Percentiles rank a stretch among this genome's conserved stretches.
phyloP scores from a whole-genome alignment of 441 rosid species.

The Corymbia calophylla region DNA sequence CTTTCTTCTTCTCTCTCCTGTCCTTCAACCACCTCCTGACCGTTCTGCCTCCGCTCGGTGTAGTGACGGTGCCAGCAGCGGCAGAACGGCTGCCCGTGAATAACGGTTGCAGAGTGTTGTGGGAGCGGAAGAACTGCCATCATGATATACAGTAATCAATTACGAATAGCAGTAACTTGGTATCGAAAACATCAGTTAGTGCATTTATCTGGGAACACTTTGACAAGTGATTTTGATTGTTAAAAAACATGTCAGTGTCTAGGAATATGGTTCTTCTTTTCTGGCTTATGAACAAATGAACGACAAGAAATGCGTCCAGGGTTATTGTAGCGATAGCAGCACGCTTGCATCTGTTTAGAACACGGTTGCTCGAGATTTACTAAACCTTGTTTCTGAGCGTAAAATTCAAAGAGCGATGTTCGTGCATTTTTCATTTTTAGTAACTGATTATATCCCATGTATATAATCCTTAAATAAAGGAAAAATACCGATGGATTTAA shows the following conservation, averaged over 20 bases:
- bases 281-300: not conserved
- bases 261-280: not conserved
- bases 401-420: not conserved
- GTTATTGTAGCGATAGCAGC: not conserved
- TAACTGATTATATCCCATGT: not conserved
- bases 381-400: not conserved
- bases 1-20: slow-evolving; percentile 85
- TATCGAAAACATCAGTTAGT: not conserved
- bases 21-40: slow-evolving; percentile 96
- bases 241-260: not conserved
- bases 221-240: not conserved
- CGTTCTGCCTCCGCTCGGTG: slow-evolving; percentile 61
- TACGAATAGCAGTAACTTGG: not conserved
- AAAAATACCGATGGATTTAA: not conserved
- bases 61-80: slow-evolving; percentile 43
- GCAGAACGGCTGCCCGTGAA: slow-evolving; percentile 45
- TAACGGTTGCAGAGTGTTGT: slow-evolving; percentile 66
- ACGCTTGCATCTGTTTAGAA: not conserved
- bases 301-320: not conserved
- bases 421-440: not conserved
- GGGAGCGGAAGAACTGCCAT: slow-evolving; percentile 74
- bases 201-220: not conserved
- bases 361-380: not conserved
- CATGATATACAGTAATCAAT: not conserved
- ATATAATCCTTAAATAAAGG: not conserved